Conservation (phyloP, 495 filamentous ascomycete genomes). For the Penicillium steckii region DNA sequence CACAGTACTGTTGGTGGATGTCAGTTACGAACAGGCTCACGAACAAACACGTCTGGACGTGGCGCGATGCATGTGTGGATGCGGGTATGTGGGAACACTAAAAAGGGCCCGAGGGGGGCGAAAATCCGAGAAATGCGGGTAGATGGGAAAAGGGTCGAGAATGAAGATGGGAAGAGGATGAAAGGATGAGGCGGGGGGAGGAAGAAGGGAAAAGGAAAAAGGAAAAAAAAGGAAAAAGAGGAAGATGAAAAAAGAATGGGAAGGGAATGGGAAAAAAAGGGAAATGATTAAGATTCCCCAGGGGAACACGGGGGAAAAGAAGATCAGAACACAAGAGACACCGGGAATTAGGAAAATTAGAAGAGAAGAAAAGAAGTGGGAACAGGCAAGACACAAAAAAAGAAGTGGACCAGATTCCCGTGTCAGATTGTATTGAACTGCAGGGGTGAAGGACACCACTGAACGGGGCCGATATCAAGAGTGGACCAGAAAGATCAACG, state of each 20-base stretch:
- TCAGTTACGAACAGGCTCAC: constrained; percentile 9
- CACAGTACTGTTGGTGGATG: constrained; percentile 11
- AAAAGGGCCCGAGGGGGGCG: constrained; percentile 15
- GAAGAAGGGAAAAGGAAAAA: neutral
- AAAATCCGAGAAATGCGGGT: constrained; percentile 28
- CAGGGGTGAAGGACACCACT: constrained; percentile 25
- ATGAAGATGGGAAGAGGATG: neutral
- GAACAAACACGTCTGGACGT: constrained; percentile 14
- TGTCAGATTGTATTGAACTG: constrained; percentile 31
- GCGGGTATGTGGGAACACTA: constrained; percentile 21
- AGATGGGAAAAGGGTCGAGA: constrained; percentile 1
- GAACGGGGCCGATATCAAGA: constrained; percentile 25
- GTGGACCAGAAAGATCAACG: constrained; percentile 9
- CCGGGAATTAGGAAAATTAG: constrained; percentile 6
- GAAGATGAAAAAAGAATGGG: constrained; percentile 7
- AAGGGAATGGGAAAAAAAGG: neutral
- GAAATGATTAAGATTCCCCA: neutral
- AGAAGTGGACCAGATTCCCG: constrained; percentile 27
- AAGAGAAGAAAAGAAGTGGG: constrained; percentile 18
- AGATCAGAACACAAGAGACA: neutral
- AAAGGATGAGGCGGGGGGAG: constrained; percentile 1
- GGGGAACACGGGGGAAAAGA: neutral
- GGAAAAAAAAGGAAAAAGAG: too few species aligned
- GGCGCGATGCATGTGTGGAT: constrained; percentile 26
- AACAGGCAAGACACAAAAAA: constrained; percentile 21